phyloP scores from a whole-genome alignment of 345 rosid genomes.

The Acer yangbiense region DNA sequence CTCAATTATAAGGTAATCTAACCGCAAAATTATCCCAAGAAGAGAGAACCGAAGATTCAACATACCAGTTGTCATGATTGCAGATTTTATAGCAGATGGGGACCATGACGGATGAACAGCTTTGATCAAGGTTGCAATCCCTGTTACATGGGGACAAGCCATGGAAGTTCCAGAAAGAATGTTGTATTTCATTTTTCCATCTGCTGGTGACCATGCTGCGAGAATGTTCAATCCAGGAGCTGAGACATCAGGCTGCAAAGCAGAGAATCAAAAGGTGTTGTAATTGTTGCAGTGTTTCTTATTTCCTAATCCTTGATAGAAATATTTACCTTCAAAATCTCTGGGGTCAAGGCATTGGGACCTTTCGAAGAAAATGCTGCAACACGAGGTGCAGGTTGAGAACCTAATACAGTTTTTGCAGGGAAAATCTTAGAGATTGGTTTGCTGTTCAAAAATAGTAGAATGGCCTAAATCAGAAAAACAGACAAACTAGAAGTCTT shows the following conservation, averaged over 20 bases:
- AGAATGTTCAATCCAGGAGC: conserved; percentile 66
- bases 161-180: conserved; percentile 72
- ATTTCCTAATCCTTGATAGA: neutral
- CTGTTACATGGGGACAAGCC: conserved; percentile 73
- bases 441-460: conserved; percentile 32
- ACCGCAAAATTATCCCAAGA: neutral
- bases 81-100: conserved; percentile 65
- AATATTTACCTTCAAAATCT: conserved; percentile 49
- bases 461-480: conserved; percentile 21
- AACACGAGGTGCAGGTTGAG: conserved; percentile 49
- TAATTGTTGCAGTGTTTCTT: neutral
- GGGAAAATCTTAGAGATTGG: conserved; percentile 41
- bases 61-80: conserved; percentile 76
- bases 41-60: neutral
- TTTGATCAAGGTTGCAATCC: conserved; percentile 61
- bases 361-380: conserved; percentile 59
- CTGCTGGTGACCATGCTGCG: conserved; percentile 65
- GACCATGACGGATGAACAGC: conserved; percentile 59
- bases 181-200: conserved; percentile 41
- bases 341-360: conserved; percentile 56
- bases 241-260: conserved; percentile 52
- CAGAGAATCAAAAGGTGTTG: conserved; percentile 11
- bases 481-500: conserved; percentile 1
- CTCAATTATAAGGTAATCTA: conserved; percentile 10
- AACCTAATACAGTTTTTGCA: conserved; percentile 50